Evolutionary conservation across 1,139 yeast genomes (phyloP), one percentile per base, ranked within the genome.

Genomic region (Arxiozyma slooffiae): DNA sequence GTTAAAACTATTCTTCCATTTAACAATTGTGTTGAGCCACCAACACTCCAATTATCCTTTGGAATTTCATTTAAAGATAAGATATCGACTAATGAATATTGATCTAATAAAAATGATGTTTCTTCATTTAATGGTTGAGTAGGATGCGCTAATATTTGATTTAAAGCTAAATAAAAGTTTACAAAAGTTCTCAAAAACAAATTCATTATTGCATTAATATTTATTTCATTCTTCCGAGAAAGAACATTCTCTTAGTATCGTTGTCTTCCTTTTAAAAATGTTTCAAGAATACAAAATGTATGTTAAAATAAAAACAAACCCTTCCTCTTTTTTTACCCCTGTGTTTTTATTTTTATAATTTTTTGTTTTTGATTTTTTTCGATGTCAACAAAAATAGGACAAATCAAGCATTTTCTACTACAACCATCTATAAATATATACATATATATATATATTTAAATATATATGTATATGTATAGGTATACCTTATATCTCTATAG

Each of bases 1-100:
- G 78, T 74, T 46, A 75, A 52, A 7, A 74, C 55, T 16, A 73
- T 54, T 52, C 79, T 64, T 4, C 78, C 78, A 46, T 69, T 71
- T 34, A 63, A 61, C 41, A 71, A 61, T 3, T 50, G 52, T 0
- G 72, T 65, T 36, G 57, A 58, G 1, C 69, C 75, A 5, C 48
- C 41, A 16, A 63, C 45, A 1, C 58, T 54, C 75, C 76, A 74
- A 41, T 41, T 41, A 9, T 58, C 59, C 44, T 47, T 22, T 1
- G 53, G 57, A 9, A 52, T 48, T 8, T 41, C 42, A 7, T 34
- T 47, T 8, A 48, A 34, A 6, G 58, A 55, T 1, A 69, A 63
- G 24, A 72, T 55, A 49, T 71, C 67, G 1, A 73, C 69, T 17
- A 72, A 50, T 0, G 75, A 71, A 7, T 67, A 55, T 3, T 48